Conservation (phyloP, 2,329 filamentous ascomycete species). For the Ilyonectria robusta region DNA sequence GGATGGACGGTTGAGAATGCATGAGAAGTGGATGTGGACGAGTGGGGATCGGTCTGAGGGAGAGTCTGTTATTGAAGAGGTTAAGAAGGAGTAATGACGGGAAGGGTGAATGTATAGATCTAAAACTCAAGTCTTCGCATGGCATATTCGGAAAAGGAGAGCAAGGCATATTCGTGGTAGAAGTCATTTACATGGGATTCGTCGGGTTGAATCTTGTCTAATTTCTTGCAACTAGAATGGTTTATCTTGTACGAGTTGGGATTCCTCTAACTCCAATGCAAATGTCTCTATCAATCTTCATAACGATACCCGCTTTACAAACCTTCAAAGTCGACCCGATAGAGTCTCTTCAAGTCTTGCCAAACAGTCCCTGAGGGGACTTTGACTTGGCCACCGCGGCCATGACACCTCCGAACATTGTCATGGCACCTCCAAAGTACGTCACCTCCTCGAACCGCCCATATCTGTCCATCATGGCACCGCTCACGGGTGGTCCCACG, state of each 20-base stretch:
- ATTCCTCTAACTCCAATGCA: not conserved
- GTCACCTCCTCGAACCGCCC: conserved; percentile 42
- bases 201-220: not conserved
- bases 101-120: not conserved
- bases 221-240: not conserved
- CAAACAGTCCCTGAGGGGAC: conserved; percentile 38
- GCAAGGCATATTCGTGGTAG: not conserved
- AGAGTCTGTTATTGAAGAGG: conserved; percentile 44
- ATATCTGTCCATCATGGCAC: conserved; percentile 54
- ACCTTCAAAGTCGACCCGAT: not conserved
- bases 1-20: conserved; percentile 44
- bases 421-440: conserved; percentile 42
- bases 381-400: conserved; percentile 33
- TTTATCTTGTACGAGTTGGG: not conserved
- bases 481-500: conserved; percentile 54
- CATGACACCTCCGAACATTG: conserved; percentile 37
- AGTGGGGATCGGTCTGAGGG: conserved; percentile 41
- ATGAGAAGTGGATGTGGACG: conserved; percentile 48
- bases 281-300: not conserved
- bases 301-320: not conserved
- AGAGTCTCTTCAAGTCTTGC: conserved; percentile 28
- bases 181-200: not conserved
- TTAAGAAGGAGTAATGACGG: conserved; percentile 20
- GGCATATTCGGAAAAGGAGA: not conserved
- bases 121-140: not conserved